Evolutionary conservation across 352 stramenopile species (phyloP), one percentile per base, ranked within the genome.

Genomic region (Pythium dissotocum): DNA sequence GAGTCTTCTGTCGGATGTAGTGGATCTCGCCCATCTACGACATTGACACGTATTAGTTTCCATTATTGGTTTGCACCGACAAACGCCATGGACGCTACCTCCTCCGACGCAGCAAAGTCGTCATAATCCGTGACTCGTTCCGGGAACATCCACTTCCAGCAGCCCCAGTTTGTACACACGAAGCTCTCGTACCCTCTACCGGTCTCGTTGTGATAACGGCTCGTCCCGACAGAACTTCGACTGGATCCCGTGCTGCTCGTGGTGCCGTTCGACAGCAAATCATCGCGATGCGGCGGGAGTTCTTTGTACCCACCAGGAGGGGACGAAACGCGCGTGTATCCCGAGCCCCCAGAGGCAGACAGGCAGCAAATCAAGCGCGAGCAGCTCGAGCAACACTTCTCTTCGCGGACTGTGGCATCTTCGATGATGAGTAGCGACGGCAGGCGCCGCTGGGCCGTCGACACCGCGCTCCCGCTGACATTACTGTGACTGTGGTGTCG

Each of bases 111-210:
- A 6, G 74, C 80, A 76, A 90, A 90, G 65, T 90, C 82, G 48
- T 88, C 82, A 62, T 90, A 90, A 55, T 87, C 82, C 1, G 62
- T 59, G 38, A 89, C 77, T 2, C 77, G 80, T 2, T 87, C 73
- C 0, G 80, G 78, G 35, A 88, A 83, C 60, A 87, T 46, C 80
- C 79, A 88, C 24, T 86, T 85, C 82, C 80, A 88, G 75, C 82
- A 90, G 14, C 63, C 70, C 79, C 72, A 87, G 10, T 81, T 69
- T 21, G 69, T 75, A 49, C 78, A 88, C 6, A 69, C n/a, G 5
- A 53, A 52, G 10, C 24, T 35, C 24, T 61, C 36, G 28, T 57
- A 40, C 6, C 59, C 30, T 58, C 42, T 51, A 16, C 42, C 18
- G 6, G 38, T 49, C 42, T 48, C 26, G 26, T 14, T 49, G 63